These are phyloP conservation scores for Trematosphaeria pertusa DNA, from an alignment of 2,329 filamentous ascomycete species.

Conservation along the genomic window DNA sequence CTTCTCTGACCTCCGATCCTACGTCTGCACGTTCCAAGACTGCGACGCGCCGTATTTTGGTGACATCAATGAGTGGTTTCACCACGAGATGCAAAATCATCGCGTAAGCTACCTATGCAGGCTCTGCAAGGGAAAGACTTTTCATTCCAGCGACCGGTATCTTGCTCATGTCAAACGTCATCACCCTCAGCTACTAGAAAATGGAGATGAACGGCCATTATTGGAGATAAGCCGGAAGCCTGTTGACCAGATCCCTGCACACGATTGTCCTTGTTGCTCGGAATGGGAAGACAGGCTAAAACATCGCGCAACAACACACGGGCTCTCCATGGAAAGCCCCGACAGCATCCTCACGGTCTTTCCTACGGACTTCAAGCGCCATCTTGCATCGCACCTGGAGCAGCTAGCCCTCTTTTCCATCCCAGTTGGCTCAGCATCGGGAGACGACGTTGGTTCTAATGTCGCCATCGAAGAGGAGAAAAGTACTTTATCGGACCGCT, in stretches of 20 bases:
- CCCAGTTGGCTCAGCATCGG: constrained; percentile 3
- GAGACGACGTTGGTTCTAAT: constrained; percentile 12
- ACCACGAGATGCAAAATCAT: constrained; percentile 25
- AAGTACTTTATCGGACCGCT: background rate
- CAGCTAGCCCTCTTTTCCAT: constrained; percentile 25
- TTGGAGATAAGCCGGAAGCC: constrained; percentile 13
- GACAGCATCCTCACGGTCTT: constrained; percentile 9
- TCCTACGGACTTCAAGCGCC: constrained; percentile 22
- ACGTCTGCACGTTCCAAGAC: constrained; percentile 23
- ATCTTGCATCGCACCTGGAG: constrained; percentile 24
- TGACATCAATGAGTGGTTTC: constrained; percentile 25
- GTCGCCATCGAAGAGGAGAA: constrained; percentile 14
- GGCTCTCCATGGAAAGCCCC: no score
- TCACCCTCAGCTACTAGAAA: constrained; percentile 13
- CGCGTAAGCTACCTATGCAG: constrained; percentile 16
- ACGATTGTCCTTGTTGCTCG: constrained; percentile 25
- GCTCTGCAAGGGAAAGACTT: constrained; percentile 15
- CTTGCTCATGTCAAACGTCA: constrained; percentile 14
- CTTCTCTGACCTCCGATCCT: constrained; percentile 23
- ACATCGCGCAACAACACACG: background rate
- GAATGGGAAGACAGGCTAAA: constrained; percentile 14
- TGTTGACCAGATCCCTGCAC: constrained; percentile 16
- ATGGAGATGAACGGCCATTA: constrained; percentile 3
- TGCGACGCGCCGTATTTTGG: constrained; percentile 19
- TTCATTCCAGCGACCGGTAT: constrained; percentile 6